phyloP scores from a whole-genome alignment of 108 stramenopile genomes.

The Bacterosira constricta region DNA sequence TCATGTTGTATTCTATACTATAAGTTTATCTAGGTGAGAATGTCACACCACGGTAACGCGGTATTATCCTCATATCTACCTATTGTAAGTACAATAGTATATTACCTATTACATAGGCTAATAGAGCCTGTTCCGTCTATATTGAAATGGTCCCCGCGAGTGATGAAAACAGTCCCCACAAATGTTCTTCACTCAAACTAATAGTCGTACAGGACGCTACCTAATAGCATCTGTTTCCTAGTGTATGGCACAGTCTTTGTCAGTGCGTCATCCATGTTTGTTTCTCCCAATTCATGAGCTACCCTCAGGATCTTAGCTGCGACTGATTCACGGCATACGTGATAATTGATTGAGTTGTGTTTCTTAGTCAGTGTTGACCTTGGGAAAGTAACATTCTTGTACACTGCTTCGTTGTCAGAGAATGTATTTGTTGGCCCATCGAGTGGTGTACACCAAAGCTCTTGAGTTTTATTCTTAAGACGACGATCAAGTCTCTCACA shows the following conservation, averaged over 20 bases:
- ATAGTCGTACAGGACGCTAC: neutral
- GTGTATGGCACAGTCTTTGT: conserved; percentile 39
- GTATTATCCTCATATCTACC: too few species aligned
- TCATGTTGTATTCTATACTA: too few species aligned
- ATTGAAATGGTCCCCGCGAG: too few species aligned
- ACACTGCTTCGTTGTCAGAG: conserved; percentile 41
- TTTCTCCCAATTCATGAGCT: conserved; percentile 25
- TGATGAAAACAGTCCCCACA: neutral
- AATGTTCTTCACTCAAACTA: neutral
- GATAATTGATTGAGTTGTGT: conserved; percentile 47
- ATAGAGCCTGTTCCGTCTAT: too few species aligned
- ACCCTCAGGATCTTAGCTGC: conserved; percentile 45
- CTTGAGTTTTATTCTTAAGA: conserved; percentile 39
- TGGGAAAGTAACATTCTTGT: conserved; percentile 40
- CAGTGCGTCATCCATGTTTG: conserved; percentile 52
- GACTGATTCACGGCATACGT: conserved; percentile 36
- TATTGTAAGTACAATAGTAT: too few species aligned
- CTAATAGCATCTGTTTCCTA: conserved; percentile 1
- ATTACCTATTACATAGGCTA: too few species aligned
- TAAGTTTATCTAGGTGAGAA: too few species aligned
- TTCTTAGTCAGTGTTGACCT: conserved; percentile 49
- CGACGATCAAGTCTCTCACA: conserved; percentile 26
- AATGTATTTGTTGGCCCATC: conserved; percentile 29
- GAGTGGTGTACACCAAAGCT: conserved; percentile 40
- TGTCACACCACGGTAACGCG: too few species aligned